Conservation (phyloP, 129 eudicot species). For the Escallonia rubra region DNA sequence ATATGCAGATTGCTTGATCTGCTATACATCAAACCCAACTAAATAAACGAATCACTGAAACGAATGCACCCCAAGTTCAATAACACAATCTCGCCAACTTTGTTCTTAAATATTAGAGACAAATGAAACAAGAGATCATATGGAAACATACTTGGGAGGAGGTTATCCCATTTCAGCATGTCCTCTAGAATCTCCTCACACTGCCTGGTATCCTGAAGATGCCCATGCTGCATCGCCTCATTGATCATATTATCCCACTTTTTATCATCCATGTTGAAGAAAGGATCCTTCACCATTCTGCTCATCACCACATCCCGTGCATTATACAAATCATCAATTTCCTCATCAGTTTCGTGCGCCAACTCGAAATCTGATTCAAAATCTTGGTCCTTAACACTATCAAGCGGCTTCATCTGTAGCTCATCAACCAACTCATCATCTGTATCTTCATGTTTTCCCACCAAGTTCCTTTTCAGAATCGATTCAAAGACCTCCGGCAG, state of each 20-base stretch:
- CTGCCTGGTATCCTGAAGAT: constrained; percentile 62
- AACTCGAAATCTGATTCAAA: constrained; percentile 48
- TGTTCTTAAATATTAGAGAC: too few species aligned
- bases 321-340: constrained; percentile 32
- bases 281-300: constrained; percentile 36
- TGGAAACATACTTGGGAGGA: constrained; percentile 68
- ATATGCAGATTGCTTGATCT: too few species aligned
- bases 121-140: not conserved
- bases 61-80: too few species aligned
- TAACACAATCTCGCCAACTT: too few species aligned
- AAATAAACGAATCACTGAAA: too few species aligned
- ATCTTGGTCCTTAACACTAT: constrained; percentile 22
- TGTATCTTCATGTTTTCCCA: constrained; percentile 47
- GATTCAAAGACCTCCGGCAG: constrained; percentile 42
- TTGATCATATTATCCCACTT: constrained; percentile 70
- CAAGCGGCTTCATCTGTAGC: constrained; percentile 20
- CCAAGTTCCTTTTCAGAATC: constrained; percentile 33
- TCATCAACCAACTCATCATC: constrained; percentile 51
- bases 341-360: constrained; percentile 34
- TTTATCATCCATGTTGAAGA: constrained; percentile 56
- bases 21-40: too few species aligned
- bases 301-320: constrained; percentile 39
- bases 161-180: constrained; percentile 84
- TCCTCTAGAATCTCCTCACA: constrained; percentile 80
- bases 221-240: constrained; percentile 53